Conservation (phyloP, 23 red algal species). For the Gracilaria gracilis region DNA sequence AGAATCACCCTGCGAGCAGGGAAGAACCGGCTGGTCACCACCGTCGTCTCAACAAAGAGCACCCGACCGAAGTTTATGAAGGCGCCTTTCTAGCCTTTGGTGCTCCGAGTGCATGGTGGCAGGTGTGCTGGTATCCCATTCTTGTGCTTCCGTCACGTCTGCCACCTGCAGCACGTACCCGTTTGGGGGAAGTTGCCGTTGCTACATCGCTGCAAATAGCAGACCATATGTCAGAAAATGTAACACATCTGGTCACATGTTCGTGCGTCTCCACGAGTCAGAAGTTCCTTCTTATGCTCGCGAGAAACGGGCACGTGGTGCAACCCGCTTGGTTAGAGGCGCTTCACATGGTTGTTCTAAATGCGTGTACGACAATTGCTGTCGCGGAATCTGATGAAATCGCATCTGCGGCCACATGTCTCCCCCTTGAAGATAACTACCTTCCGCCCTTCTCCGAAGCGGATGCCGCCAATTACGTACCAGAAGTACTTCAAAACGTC, state of each 20-base stretch:
- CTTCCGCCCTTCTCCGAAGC: conserved; percentile 50
- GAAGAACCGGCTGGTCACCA: conserved; percentile 60
- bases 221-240: conserved; percentile 35
- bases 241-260: conserved; percentile 62
- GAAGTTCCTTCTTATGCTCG: conserved; percentile 44
- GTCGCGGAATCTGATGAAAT: conserved; percentile 14
- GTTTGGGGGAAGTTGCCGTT: conserved; percentile 39
- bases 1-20: conserved; percentile 14
- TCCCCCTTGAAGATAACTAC: conserved; percentile 43
- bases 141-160: conserved; percentile 36
- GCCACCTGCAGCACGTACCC: not conserved
- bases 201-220: conserved; percentile 31
- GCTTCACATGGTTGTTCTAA: conserved; percentile 28
- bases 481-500: conserved; percentile 21
- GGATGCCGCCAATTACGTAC: conserved; percentile 18
- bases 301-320: conserved; percentile 45
- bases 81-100: conserved; percentile 71
- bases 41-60: conserved; percentile 62
- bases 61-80: conserved; percentile 50
- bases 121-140: conserved; percentile 44
- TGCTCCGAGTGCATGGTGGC: conserved; percentile 70
- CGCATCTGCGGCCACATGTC: conserved; percentile 2
- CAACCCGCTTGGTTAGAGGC: conserved; percentile 61
- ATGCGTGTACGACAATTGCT: conserved; percentile 28
- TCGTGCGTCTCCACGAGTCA: conserved; percentile 25